Evolutionary conservation across 495 filamentous ascomycete species (phyloP).

Genomic region (Neurospora sublineolata): DNA sequence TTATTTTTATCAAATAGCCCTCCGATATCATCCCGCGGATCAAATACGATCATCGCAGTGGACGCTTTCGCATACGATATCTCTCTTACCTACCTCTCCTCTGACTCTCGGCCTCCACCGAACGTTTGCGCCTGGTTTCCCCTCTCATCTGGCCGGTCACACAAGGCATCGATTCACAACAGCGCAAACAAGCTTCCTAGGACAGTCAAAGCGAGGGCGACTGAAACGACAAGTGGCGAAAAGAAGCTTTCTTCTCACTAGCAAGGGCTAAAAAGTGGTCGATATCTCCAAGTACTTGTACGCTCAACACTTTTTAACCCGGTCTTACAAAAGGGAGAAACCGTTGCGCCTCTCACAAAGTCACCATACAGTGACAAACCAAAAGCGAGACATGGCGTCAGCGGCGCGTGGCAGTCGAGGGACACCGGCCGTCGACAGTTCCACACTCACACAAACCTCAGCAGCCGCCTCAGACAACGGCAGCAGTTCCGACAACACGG

Average conservation of each 20-base stretch:
- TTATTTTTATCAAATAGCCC: neutral
- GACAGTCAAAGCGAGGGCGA: neutral
- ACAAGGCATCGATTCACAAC: neutral
- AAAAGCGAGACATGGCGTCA: neutral
- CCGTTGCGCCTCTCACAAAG: neutral
- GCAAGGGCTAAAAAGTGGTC: neutral
- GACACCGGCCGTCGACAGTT: neutral
- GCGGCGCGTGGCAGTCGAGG: neutral
- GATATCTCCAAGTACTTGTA: neutral
- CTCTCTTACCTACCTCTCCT: neutral
- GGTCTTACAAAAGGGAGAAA: neutral
- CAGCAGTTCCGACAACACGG: neutral
- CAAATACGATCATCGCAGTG: neutral
- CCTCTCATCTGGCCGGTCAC: neutral
- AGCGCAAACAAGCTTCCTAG: neutral
- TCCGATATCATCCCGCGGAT: neutral
- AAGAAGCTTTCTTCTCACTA: neutral
- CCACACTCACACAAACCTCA: neutral
- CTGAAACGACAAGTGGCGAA: neutral
- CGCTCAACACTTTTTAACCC: neutral
- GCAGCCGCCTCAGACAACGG: neutral
- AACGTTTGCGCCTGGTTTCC: neutral
- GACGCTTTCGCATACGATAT: neutral
- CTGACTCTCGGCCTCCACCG: neutral
- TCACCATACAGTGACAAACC: neutral